Evolutionary conservation across 75 land plant species (phyloP).

Genomic region (Picea sitchensis): DNA sequence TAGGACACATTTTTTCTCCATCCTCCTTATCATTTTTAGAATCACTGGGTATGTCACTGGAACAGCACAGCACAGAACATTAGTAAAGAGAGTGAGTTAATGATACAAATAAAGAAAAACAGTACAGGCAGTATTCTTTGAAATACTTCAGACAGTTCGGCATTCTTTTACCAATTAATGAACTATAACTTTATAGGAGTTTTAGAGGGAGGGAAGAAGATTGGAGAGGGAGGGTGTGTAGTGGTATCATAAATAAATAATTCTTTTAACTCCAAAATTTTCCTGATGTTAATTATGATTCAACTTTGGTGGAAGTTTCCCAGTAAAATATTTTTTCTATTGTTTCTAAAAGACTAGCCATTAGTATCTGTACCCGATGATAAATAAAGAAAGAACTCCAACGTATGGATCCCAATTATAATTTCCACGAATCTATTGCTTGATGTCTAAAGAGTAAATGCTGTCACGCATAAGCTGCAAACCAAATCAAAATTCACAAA

Average conservation of each 20-base stretch:
- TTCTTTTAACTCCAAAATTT: too few species aligned
- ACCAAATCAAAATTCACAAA: background rate
- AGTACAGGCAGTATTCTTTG: background rate
- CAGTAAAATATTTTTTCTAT: background rate
- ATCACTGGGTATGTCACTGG: background rate
- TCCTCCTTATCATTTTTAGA: background rate
- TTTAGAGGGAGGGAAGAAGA: too few species aligned
- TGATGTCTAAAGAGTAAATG: background rate
- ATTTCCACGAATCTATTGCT: background rate
- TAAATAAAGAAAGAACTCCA: background rate
- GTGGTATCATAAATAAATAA: too few species aligned
- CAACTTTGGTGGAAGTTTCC: background rate
- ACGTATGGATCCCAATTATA: background rate
- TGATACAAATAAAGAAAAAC: background rate
- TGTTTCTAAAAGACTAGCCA: background rate
- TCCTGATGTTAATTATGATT: background rate
- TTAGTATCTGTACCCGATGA: background rate
- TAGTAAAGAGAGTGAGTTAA: background rate
- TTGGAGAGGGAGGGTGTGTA: too few species aligned
- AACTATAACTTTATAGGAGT: background rate
- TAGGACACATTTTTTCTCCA: constrained; percentile 2
- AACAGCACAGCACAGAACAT: background rate
- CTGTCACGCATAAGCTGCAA: background rate
- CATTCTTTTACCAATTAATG: background rate
- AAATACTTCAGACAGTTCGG: background rate